phyloP scores from a whole-genome alignment of 371 early-diverging fungal species.

The Mortierella sp. region DNA sequence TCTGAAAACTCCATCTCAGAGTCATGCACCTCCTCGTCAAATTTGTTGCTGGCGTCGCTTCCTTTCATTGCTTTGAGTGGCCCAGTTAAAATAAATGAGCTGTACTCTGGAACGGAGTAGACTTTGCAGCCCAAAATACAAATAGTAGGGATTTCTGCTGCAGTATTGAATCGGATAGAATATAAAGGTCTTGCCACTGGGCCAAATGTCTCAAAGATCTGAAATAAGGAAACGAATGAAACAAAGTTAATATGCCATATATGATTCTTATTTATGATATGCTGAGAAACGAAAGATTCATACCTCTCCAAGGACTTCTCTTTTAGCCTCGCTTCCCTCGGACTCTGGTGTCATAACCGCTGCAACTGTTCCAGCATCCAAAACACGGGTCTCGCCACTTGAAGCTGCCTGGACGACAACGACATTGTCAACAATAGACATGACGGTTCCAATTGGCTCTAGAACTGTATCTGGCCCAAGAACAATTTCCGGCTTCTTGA shows the following conservation, averaged over 20 bases:
- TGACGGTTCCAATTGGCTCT: conserved; percentile 73
- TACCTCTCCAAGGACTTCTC: conserved; percentile 75
- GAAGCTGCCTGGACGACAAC: conserved; percentile 76
- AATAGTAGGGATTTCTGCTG: conserved; percentile 67
- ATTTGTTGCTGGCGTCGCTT: conserved; percentile 92
- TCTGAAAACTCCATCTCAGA: conserved; percentile 90
- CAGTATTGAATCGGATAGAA: conserved; percentile 78
- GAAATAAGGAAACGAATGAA: neutral
- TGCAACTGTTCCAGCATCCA: conserved; percentile 87
- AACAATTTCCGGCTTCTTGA: conserved; percentile 68
- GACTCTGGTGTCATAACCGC: conserved; percentile 51
- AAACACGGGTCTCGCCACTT: conserved; percentile 65
- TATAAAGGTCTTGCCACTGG: conserved; percentile 89
- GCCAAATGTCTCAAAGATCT: conserved; percentile 95
- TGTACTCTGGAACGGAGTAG: conserved; percentile 72
- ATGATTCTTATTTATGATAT: neutral
- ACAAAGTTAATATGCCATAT: neutral
- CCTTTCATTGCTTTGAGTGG: conserved; percentile 79
- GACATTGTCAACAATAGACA: conserved; percentile 79
- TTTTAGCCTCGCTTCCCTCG: neutral
- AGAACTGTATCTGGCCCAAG: conserved; percentile 71
- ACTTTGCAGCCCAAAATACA: conserved; percentile 68
- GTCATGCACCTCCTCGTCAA: conserved; percentile 91
- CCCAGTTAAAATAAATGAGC: conserved; percentile 77
- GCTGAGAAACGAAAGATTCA: neutral